Base-by-base conservation (phyloP, 2,329 filamentous ascomycete genomes). In the Alternaria sp. region DNA sequence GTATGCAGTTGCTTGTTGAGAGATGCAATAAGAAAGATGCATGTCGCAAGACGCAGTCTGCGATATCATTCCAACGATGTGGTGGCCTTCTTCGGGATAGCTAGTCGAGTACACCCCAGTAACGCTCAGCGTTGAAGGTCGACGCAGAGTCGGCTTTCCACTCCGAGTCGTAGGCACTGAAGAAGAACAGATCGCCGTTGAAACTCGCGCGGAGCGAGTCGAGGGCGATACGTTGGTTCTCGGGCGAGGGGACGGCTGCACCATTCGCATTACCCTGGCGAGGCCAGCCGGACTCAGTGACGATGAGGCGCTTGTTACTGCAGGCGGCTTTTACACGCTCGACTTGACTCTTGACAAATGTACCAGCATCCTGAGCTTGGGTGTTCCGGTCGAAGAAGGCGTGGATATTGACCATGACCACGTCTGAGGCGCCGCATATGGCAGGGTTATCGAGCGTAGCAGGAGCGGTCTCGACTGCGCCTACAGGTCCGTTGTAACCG, bases 271-370 rank as follows among this genome's bases (percentile, higher is more conserved):
- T 70, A 18, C 93, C 93, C 69, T 87, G 79, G 77, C 87, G 89
- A 45, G 93, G 93, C 93, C 93, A 97, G 55, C 94, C 94, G 4
- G 90, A 90, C 83, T 97, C 94, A 2, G 92, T 93, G 69, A 96
- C 89, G 41, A 95, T 84, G 30, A 92, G 85, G 49, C 85, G 84
- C 79, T 93, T 90, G 68, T 82, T 81, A 10, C 66, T 67, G 55
- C 85, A 87, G 4, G 82, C 82, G 4, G 78, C 70, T 18, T 81
- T 81, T 62, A 90, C 82, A 7, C 71, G 77, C 26, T 82, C 74
- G 7, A 83, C 85, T 66, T 90, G 88, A 25, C 83, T 82, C 43
- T 83, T 78, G 43, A 94, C 87, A 79, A 93, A 97, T 1, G 78
- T 70, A 4, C 93, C 93, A 3, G 93, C 89, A 30, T 87, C 79